Conservation (phyloP, 1,284 basidiomycete genomes). For the Crepidotus sp. region DNA sequence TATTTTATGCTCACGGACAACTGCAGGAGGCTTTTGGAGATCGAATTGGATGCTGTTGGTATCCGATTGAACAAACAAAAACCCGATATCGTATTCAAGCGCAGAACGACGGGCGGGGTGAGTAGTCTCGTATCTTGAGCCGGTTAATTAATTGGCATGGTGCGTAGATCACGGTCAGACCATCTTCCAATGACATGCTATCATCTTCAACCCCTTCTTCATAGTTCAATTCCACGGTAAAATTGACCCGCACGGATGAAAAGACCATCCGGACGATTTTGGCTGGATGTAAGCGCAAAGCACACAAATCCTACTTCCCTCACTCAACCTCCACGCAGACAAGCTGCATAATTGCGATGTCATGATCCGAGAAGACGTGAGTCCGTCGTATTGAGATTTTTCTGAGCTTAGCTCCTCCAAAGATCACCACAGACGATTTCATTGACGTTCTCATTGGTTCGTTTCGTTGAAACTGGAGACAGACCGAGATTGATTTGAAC, state of each 20-base stretch:
- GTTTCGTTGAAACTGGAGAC: background rate
- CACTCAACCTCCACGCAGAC: conserved; percentile 31
- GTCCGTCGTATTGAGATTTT: conserved; percentile 22
- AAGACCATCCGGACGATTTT: conserved; percentile 89
- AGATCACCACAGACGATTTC: conserved; percentile 96
- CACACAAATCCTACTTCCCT: background rate
- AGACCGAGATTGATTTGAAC: conserved; percentile 1
- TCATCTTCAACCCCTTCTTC: background rate
- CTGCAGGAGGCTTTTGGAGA: conserved; percentile 64
- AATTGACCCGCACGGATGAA: conserved; percentile 91
- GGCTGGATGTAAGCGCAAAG: conserved; percentile 57
- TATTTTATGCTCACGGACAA: background rate
- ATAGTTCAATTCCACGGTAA: conserved; percentile 84
- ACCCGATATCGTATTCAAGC: conserved; percentile 83
- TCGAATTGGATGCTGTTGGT: conserved; percentile 93
- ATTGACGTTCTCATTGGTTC: conserved; percentile 89
- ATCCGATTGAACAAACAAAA: conserved; percentile 86
- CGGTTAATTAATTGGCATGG: background rate
- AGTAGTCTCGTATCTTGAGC: conserved; percentile 25
- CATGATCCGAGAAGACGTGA: conserved; percentile 92
- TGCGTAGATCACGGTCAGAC: conserved; percentile 43
- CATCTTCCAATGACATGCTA: background rate
- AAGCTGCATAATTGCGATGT: conserved; percentile 92
- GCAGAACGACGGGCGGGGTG: conserved; percentile 86
- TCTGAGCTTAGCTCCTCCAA: conserved; percentile 2